These are phyloP conservation scores for Cercospora zeina DNA, from an alignment of 2,329 filamentous ascomycete genomes.

Conservation along the genomic window DNA sequence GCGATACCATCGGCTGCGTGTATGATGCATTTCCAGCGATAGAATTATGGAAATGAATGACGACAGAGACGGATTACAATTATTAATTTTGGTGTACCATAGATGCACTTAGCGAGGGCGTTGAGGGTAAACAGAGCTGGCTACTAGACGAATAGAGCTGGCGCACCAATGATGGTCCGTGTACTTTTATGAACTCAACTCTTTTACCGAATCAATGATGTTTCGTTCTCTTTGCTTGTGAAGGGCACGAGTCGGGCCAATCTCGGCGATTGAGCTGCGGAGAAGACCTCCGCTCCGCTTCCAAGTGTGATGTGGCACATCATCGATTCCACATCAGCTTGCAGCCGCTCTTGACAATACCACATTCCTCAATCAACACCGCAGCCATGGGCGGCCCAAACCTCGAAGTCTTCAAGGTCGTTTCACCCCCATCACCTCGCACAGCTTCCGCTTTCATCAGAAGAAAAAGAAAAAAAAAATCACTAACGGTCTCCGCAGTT, in stretches of 20 bases:
- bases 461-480: not conserved
- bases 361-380: not conserved
- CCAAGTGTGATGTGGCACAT: conserved; percentile 17
- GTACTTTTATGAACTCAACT: not conserved
- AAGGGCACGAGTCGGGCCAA: not conserved
- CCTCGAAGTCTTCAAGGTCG: conserved; percentile 94
- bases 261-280: conserved; percentile 7
- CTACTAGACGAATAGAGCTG: conserved; percentile 12
- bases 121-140: conserved; percentile 19
- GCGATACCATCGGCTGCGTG: not conserved
- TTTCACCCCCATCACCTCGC: not conserved
- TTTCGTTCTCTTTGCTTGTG: not conserved
- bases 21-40: conserved; percentile 15
- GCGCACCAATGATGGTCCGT: not conserved
- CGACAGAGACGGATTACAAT: conserved; percentile 9
- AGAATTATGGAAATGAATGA: conserved; percentile 9
- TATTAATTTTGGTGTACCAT: conserved; percentile 12
- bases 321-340: conserved; percentile 13
- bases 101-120: conserved; percentile 23
- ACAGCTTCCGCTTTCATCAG: too few relatives aligned
- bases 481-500: conserved; percentile 60
- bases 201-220: not conserved
- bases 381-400: conserved; percentile 74
- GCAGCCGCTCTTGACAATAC: not conserved
- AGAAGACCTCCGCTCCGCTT: conserved; percentile 10